Evolutionary conservation across 2,329 filamentous ascomycete species (phyloP).

Genomic region (Penicillium sp.): DNA sequence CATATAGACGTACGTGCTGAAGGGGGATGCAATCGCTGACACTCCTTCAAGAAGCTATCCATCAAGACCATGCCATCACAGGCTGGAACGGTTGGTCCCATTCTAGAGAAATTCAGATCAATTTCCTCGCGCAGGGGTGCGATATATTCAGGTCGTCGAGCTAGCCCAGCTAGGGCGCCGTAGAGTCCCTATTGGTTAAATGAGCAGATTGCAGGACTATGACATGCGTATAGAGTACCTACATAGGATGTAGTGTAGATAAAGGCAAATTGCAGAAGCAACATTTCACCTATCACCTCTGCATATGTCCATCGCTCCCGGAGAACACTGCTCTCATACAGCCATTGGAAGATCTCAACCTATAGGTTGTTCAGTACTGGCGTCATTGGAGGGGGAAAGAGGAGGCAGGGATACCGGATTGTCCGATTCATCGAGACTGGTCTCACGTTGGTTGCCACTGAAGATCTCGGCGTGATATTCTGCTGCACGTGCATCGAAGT

Average conservation of each 20-base stretch:
- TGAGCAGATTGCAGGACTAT: neutral
- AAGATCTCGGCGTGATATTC: constrained; percentile 15
- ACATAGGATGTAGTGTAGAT: constrained; percentile 20
- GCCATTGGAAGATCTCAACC: constrained; percentile 20
- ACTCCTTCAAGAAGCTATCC: constrained; percentile 20
- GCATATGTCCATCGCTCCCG: constrained; percentile 16
- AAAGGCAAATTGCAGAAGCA: constrained; percentile 19
- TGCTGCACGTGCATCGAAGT: constrained; percentile 16
- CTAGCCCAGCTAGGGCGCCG: constrained; percentile 13
- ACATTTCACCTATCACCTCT: constrained; percentile 19
- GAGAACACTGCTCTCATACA: constrained; percentile 15
- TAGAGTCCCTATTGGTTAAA: constrained; percentile 13
- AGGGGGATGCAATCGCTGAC: constrained; percentile 18
- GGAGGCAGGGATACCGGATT: constrained; percentile 6
- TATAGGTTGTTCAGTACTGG: neutral
- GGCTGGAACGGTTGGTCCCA: constrained; percentile 9
- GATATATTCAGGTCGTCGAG: constrained; percentile 16
- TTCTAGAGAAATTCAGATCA: constrained; percentile 1
- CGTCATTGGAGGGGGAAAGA: neutral
- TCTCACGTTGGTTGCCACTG: neutral
- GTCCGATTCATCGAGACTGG: neutral
- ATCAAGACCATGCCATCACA: constrained; percentile 16
- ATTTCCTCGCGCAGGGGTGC: constrained; percentile 14
- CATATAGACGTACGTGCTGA: constrained; percentile 16
- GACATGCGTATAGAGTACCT: neutral